Conservation (phyloP, 306 rosid genomes). For the Rosa persica region DNA sequence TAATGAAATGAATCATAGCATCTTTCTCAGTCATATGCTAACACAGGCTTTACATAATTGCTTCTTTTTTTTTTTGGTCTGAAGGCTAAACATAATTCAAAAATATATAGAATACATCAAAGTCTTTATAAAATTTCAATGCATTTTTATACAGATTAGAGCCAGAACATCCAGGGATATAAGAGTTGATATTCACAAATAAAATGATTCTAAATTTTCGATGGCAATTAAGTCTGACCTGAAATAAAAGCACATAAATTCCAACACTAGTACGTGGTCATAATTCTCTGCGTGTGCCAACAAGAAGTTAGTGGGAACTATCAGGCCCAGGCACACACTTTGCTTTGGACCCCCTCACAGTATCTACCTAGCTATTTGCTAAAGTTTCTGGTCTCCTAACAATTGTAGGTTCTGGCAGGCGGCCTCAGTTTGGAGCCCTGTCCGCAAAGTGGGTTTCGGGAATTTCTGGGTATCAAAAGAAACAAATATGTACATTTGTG, state of each 20-base stretch:
- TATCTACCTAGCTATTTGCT: not conserved
- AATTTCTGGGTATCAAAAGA: not conserved
- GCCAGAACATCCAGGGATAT: not conserved
- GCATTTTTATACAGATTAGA: not conserved
- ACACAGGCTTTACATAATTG: not conserved
- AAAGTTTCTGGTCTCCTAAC: not conserved
- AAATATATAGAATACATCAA: not conserved
- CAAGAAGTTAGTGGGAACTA: not conserved
- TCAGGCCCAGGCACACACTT: not conserved
- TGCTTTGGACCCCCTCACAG: not conserved
- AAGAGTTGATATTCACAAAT: not conserved
- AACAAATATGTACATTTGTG: not conserved
- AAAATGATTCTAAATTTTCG: not conserved
- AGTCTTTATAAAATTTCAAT: not conserved
- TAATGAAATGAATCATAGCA: not conserved
- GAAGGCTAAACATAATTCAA: not conserved
- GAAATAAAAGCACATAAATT: not conserved
- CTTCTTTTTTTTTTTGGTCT: too few species aligned
- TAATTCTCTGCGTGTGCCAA: not conserved
- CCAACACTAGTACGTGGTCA: not conserved
- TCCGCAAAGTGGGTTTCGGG: not conserved
- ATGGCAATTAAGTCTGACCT: not conserved
- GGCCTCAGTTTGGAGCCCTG: not conserved
- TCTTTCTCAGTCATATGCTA: not conserved
- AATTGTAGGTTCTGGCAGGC: not conserved